A percentile compares a stretch with the other conserved stretches of the same genome.
These are phyloP conservation scores for Yamadazyma philogaea DNA, from an alignment of 805 yeast species.

Conservation along the genomic window DNA sequence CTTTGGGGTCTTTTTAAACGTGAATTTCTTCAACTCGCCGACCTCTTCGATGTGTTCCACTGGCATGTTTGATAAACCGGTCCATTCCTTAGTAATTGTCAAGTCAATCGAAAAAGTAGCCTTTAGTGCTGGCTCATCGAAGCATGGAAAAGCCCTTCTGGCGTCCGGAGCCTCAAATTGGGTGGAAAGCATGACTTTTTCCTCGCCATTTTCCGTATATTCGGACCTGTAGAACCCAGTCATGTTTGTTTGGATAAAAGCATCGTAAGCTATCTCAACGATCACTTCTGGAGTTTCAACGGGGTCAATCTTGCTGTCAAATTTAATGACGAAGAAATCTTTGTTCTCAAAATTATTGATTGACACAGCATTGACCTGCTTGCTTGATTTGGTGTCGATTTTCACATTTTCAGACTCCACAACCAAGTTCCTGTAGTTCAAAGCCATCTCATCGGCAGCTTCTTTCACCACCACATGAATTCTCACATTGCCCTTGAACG, in stretches of 20 bases:
- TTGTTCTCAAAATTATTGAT: slow-evolving; percentile 39
- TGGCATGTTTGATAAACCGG: slow-evolving; percentile 52
- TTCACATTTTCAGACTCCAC: slow-evolving; percentile 20
- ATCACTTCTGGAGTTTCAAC: slow-evolving; percentile 16
- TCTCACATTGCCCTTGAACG: slow-evolving; percentile 46
- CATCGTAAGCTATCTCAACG: slow-evolving; percentile 37
- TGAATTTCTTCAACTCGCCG: slow-evolving; percentile 23
- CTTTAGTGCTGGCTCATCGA: slow-evolving; percentile 55
- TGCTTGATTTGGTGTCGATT: slow-evolving; percentile 15
- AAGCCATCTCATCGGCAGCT: slow-evolving; percentile 42
- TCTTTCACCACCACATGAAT: slow-evolving; percentile 46
- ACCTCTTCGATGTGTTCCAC: slow-evolving; percentile 10
- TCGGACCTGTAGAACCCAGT: slow-evolving; percentile 53
- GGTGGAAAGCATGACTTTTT: slow-evolving; percentile 45
- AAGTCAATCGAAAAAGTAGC: slow-evolving; percentile 52
- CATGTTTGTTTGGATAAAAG: slow-evolving; percentile 52
- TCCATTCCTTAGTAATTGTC: slow-evolving; percentile 28
- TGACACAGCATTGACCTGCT: slow-evolving; percentile 17
- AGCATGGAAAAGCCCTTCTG: slow-evolving; percentile 55
- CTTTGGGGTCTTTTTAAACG: slow-evolving; percentile 46
- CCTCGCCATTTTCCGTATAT: slow-evolving; percentile 37
- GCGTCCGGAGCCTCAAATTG: slow-evolving; percentile 62
- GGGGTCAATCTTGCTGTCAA: slow-evolving; percentile 37
- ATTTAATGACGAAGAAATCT: slow-evolving; percentile 62
- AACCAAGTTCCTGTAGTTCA: slow-evolving; percentile 47